Percentiles rank a stretch among this genome's conserved stretches.
These are phyloP conservation scores for Borovskyia barvae DNA, from an alignment of 208 protist genomes.

Conservation along the genomic window DNA sequence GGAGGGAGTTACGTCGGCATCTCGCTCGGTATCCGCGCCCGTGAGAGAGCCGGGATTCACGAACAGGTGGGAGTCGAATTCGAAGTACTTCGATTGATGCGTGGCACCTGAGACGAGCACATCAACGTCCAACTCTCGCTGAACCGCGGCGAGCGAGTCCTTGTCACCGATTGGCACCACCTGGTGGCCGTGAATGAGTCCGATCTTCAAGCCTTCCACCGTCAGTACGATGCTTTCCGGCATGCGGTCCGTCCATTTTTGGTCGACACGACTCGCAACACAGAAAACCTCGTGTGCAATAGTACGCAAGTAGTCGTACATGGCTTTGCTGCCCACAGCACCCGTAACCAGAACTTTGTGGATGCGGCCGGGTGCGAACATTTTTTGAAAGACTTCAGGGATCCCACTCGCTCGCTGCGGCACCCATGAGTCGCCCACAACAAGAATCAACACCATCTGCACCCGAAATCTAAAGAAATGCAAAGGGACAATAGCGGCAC, in stretches of 20 bases:
- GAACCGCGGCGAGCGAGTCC: conserved; percentile 92
- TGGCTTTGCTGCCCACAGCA: conserved; percentile 95
- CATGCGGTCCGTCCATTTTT: conserved; percentile 35
- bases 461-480: background rate
- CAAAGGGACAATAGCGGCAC: background rate
- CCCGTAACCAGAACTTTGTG: conserved; percentile 98
- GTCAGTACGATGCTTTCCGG: conserved; percentile 93
- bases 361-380: conserved; percentile 96
- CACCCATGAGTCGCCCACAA: conserved; percentile 99
- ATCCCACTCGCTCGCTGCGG: conserved; percentile 94
- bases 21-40: conserved; percentile 86
- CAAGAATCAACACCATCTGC: conserved; percentile 94
- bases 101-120: conserved; percentile 96
- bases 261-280: conserved; percentile 97
- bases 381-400: conserved; percentile 94
- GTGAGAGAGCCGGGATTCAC: conserved; percentile 99
- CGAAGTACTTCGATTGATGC: conserved; percentile 88
- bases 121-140: conserved; percentile 98
- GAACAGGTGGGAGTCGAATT: conserved; percentile 96
- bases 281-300: conserved; percentile 96
- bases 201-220: conserved; percentile 97
- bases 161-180: conserved; percentile 95
- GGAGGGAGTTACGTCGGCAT: conserved; percentile 81
- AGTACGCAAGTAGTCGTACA: conserved; percentile 95
- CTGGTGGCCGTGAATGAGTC: conserved; percentile 97